These are phyloP conservation scores for Penicillium sp. DNA, from an alignment of 2,329 filamentous ascomycete genomes.

Conservation along the genomic window DNA sequence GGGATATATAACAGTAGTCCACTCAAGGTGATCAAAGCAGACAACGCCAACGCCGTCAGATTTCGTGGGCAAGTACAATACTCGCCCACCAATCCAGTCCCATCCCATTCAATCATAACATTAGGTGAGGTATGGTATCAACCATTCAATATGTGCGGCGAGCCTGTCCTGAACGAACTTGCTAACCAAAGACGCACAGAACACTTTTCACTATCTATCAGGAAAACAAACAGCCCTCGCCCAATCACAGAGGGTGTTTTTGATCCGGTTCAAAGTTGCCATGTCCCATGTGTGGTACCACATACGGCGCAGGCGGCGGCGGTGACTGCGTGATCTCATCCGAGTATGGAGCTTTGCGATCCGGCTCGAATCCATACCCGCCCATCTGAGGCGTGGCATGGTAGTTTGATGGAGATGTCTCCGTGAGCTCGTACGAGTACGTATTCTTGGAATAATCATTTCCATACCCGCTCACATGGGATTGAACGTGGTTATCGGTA, in stretches of 20 bases:
- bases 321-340: conserved; percentile 6
- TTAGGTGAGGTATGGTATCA: background rate
- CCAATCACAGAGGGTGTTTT: conserved; percentile 12
- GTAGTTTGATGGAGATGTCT: conserved; percentile 7
- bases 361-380: background rate
- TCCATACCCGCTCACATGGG: conserved; percentile 28
- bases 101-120: background rate
- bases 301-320: conserved; percentile 2
- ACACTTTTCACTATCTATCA: background rate
- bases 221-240: background rate
- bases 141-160: background rate
- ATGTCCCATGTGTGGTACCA: background rate
- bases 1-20: conserved; percentile 3
- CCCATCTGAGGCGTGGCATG: background rate
- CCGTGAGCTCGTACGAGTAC: conserved; percentile 16
- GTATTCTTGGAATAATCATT: conserved; percentile 16
- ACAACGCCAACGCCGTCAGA: background rate
- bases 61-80: background rate
- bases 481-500: conserved; percentile 35
- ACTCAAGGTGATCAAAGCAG: background rate
- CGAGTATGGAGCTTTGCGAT: conserved; percentile 2
- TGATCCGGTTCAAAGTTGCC: conserved; percentile 12
- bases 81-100: background rate
- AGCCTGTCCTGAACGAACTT: background rate
- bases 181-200: background rate